These are phyloP conservation scores for Eucalyptus erythrocorys DNA, from an alignment of 345 rosid species.

Conservation along the genomic window DNA sequence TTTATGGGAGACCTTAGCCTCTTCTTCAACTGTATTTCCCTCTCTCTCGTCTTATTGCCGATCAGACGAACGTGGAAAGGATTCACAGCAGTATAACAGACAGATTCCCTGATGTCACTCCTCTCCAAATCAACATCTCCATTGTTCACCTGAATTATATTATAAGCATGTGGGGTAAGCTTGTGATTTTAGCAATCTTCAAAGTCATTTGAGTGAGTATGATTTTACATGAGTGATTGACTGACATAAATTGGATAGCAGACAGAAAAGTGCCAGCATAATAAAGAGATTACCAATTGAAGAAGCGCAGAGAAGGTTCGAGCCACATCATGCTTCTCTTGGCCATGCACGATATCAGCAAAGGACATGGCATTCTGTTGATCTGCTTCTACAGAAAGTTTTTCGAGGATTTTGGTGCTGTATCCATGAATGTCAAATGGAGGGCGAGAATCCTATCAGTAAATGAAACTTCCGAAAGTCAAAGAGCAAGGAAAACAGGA, in stretches of 20 bases:
- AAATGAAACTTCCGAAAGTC: background rate
- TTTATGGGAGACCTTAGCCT: constrained; percentile 44
- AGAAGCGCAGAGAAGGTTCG: constrained; percentile 94
- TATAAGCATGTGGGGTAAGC: background rate
- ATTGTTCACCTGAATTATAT: constrained; percentile 62
- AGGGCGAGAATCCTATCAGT: constrained; percentile 63
- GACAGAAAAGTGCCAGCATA: background rate
- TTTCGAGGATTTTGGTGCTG: constrained; percentile 55
- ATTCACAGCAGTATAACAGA: constrained; percentile 59
- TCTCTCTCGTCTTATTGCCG: constrained; percentile 7
- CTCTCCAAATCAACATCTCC: constrained; percentile 67
- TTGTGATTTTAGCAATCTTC: background rate
- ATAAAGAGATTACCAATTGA: constrained; percentile 56
- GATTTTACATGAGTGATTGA: background rate
- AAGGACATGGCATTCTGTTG: constrained; percentile 29
- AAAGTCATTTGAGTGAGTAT: background rate
- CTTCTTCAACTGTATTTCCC: constrained; percentile 23
- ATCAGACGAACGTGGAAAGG: constrained; percentile 64
- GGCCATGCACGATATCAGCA: constrained; percentile 56
- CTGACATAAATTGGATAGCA: background rate
- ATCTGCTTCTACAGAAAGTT: constrained; percentile 37
- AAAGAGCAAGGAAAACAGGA: background rate
- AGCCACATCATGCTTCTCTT: constrained; percentile 79
- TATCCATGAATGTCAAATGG: constrained; percentile 93
- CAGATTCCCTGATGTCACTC: constrained; percentile 20